Evolutionary conservation across 2,329 filamentous ascomycete genomes (phyloP).

Genomic region (Sarocladiaceae sp.): DNA sequence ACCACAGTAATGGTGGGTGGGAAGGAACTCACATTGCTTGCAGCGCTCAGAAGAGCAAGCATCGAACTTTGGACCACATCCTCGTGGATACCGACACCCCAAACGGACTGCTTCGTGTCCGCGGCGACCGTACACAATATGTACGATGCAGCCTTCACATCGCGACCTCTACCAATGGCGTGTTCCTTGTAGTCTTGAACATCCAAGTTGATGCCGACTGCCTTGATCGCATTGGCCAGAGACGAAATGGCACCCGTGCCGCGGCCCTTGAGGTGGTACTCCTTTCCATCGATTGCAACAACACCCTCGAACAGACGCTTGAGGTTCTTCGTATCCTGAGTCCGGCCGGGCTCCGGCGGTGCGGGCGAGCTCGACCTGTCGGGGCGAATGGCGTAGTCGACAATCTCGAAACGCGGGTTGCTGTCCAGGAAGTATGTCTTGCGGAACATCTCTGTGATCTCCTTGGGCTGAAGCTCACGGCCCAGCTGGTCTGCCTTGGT

Average conservation of each 20-base stretch:
- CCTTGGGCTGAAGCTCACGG: slow-evolving; percentile 76
- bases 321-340: slow-evolving; percentile 72
- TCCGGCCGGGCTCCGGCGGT: slow-evolving; percentile 64
- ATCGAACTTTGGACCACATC: slow-evolving; percentile 88
- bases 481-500: slow-evolving; percentile 72
- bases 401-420: slow-evolving; percentile 78
- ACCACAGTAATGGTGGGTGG: too few relatives aligned
- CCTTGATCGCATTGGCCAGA: slow-evolving; percentile 74
- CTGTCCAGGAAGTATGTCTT: slow-evolving; percentile 78
- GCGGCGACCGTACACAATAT: slow-evolving; percentile 74
- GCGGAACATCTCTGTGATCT: slow-evolving; percentile 88
- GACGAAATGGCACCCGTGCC: slow-evolving; percentile 91
- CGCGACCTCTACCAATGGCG: slow-evolving; percentile 74
- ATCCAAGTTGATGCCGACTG: slow-evolving; percentile 80
- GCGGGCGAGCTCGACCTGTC: slow-evolving; percentile 76
- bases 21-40: slow-evolving; percentile 67
- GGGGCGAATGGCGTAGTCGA: slow-evolving; percentile 88
- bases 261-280: slow-evolving; percentile 73
- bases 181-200: slow-evolving; percentile 97
- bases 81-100: slow-evolving; percentile 89
- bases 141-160: slow-evolving; percentile 91
- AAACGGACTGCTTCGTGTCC: slow-evolving; percentile 64
- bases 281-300: slow-evolving; percentile 73
- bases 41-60: slow-evolving; percentile 79
- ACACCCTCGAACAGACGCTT: slow-evolving; percentile 82